Base-by-base conservation (phyloP, 768 basidiomycete species). In the Pleurotus platypus region DNA sequence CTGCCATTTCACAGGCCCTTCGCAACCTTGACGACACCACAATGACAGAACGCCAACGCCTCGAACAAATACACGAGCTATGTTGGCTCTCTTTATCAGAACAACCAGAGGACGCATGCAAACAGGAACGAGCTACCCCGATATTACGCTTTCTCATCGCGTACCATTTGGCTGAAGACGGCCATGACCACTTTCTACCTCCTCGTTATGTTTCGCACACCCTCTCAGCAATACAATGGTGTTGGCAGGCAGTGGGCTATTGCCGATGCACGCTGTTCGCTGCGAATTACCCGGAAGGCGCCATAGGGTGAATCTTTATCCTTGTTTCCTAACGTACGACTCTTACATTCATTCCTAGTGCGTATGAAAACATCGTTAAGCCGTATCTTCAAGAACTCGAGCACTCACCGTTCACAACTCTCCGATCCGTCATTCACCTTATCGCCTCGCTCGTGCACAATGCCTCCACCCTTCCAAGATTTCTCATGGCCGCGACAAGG, bases 81-180 rank as follows among this genome's bases (percentile, higher is more conserved):
- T n/a, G n/a, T 5, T 43, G 42, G 42, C 42, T 43, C 2, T 43
- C 18, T n/a, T 15, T 43, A 8, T 43, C 42, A n/a, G n/a, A 43
- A 43, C 15, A n/a, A n/a, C 42, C 42, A 4, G 11, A 43, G 15
- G 13, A 20, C 42, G 18, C 42, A 6, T n/a, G 15, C 16, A 13
- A 48, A 15, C 3, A 26, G 2, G 46, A 48, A 13, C 26, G 13
- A 13, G 16, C 16, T 16, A 16, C 24, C 5, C 51, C 45, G 4
- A 26, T 58, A 15, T 20, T 55, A 6, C 58, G 58, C 2, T 60
- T 60, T 37, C 47, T 60, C 24, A 49, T 58, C 13, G 48, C 57
- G 7, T 53, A 26, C 18, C 57, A 60, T 22, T 20, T 66, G 0
- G 1, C 30, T 0, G 43, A 64, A 2, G 45, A 60, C 0, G 46